Percentiles rank a stretch among this genome's conserved stretches.
phyloP scores from a whole-genome alignment of 257 asterid species.

The Fraxinus cuspidata region DNA sequence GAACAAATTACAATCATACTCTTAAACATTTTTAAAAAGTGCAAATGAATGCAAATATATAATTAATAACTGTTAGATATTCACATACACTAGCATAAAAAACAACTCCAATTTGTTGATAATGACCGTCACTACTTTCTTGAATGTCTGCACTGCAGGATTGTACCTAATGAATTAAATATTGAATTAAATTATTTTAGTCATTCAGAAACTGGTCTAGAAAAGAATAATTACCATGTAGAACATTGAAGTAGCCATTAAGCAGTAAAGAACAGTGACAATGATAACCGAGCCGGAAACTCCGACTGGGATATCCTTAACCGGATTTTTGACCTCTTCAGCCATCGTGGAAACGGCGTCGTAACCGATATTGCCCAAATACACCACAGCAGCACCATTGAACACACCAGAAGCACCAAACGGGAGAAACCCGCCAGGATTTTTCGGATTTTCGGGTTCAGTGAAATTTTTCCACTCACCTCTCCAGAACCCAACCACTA shows the following conservation, averaged over 20 bases:
- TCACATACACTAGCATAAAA: not conserved
- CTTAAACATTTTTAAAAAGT: no score
- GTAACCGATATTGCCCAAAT: conserved; percentile 88
- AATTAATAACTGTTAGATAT: not conserved
- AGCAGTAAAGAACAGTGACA: conserved; percentile 79
- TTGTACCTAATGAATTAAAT: conserved; percentile 2
- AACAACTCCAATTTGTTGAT: not conserved
- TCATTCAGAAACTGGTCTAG: not conserved
- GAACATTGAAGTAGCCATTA: conserved; percentile 92
- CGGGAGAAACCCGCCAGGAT: conserved; percentile 73
- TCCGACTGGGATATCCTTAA: conserved; percentile 78
- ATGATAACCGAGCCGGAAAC: conserved; percentile 87
- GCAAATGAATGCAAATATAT: no score
- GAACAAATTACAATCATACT: no score
- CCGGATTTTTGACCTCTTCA: conserved; percentile 82
- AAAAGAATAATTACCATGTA: conserved; percentile 52
- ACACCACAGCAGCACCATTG: conserved; percentile 90
- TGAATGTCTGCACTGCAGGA: not conserved
- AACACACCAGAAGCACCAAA: conserved; percentile 80
- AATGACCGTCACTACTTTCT: not conserved
- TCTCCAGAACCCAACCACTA: conserved; percentile 70
- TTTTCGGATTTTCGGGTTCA: conserved; percentile 51
- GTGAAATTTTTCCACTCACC: conserved; percentile 70
- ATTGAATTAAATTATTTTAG: not conserved
- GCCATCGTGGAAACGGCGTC: conserved; percentile 99